Evolutionary conservation across 805 yeast genomes (phyloP).

Genomic region (Priceomyces medius): DNA sequence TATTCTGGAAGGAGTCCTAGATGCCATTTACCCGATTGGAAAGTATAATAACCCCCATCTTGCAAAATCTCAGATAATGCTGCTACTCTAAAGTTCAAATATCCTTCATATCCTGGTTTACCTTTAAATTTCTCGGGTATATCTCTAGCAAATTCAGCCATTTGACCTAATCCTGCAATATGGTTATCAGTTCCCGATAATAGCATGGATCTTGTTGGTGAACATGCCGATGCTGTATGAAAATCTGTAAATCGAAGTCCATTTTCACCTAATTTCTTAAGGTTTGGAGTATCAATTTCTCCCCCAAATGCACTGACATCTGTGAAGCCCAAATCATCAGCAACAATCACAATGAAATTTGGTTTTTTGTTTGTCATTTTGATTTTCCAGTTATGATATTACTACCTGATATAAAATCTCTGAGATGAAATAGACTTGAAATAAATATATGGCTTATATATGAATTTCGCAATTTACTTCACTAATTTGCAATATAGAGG

Average conservation of each 20-base stretch:
- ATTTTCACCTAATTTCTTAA: constrained; percentile 39
- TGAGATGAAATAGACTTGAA: too few species aligned
- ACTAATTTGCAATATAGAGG: too few species aligned
- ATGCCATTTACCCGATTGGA: constrained; percentile 63
- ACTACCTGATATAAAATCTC: too few species aligned
- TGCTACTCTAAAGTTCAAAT: constrained; percentile 50
- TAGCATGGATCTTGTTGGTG: constrained; percentile 63
- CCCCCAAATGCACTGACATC: constrained; percentile 56
- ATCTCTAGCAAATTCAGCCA: constrained; percentile 44
- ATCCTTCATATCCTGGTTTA: constrained; percentile 58
- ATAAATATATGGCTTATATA: too few species aligned
- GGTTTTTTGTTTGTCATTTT: constrained; percentile 42
- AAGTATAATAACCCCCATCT: constrained; percentile 50
- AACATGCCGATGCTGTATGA: constrained; percentile 64
- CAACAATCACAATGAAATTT: constrained; percentile 55
- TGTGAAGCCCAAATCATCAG: constrained; percentile 63
- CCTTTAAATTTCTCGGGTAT: constrained; percentile 38
- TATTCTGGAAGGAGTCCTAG: constrained; percentile 48
- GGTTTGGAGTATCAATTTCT: constrained; percentile 56
- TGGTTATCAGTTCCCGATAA: constrained; percentile 63
- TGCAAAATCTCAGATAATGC: constrained; percentile 51
- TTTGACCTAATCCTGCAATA: constrained; percentile 59
- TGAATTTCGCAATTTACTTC: too few species aligned
- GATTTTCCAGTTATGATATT: too few species aligned
- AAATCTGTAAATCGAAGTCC: constrained; percentile 57